Conservation (phyloP, 1,139 yeast species). For the Sugiyamaella neomexicana region DNA sequence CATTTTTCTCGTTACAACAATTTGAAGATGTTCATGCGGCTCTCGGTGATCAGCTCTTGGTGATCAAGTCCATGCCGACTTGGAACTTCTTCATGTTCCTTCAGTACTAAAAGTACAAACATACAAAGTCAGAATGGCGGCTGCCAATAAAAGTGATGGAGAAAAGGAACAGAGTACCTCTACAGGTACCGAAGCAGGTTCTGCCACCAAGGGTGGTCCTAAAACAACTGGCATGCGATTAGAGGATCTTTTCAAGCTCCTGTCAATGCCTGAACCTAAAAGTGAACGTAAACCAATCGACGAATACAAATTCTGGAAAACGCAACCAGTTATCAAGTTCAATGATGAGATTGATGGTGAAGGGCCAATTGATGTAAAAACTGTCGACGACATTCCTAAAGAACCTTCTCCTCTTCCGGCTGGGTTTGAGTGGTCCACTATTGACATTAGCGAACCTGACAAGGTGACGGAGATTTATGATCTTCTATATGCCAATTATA, state of each 20-base stretch:
- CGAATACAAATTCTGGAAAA: conserved; percentile 95
- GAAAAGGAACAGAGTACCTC: not conserved
- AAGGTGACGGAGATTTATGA: conserved; percentile 76
- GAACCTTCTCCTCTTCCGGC: conserved; percentile 68
- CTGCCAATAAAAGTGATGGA: not conserved
- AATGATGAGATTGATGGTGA: conserved; percentile 65
- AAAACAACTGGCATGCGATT: conserved; percentile 35
- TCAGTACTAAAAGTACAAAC: not conserved
- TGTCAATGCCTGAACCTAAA: conserved; percentile 28
- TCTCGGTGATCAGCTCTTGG: too few relatives aligned
- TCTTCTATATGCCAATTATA: conserved; percentile 82
- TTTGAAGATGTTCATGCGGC: too few relatives aligned
- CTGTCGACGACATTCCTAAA: conserved; percentile 68
- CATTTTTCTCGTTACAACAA: too few relatives aligned
- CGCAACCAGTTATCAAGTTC: conserved; percentile 88
- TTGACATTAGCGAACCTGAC: conserved; percentile 60
- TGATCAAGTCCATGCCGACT: too few relatives aligned
- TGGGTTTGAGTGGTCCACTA: conserved; percentile 86
- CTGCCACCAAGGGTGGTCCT: conserved; percentile 18
- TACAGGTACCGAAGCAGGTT: not conserved
- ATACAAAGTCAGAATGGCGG: conserved; percentile 5
- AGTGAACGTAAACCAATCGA: conserved; percentile 61
- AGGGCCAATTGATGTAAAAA: conserved; percentile 81
- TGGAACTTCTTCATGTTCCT: too few relatives aligned
- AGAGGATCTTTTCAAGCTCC: conserved; percentile 46